Base-by-base conservation (phyloP, 352 stramenopile genomes). In the Globisporangium nagaii region DNA sequence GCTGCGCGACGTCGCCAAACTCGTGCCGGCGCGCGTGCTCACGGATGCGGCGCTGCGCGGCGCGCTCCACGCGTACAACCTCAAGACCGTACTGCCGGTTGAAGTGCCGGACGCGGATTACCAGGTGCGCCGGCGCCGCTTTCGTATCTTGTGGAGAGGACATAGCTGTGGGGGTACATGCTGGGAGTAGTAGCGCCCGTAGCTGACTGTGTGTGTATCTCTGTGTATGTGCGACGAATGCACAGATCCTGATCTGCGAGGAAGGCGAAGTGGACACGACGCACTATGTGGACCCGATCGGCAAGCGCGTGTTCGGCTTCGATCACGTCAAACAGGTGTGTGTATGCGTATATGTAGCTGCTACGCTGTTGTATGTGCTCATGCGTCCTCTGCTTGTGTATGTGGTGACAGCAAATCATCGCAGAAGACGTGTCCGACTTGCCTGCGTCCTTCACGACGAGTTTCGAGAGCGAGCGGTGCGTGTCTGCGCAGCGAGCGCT, bases 231-330 rank as follows among this genome's bases (percentile, higher is more conserved):
- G n/a, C n/a, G n/a, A n/a, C n/a, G n/a, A n/a, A n/a, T n/a, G n/a
- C n/a, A n/a, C n/a, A 90, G 73, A 80, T 93, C 25, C 59, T 94
- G 48, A 90, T 94, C 43, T 94, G 84, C 40, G 60, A 85, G 51
- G 84, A 92, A 50, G 78, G 68, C 40, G 73, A 94, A 64, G 70
- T 97, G 43, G 86, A 96, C 53, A 54, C 70, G 12, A 75, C 70
- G 20, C 86, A 95, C 60, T 97, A 96, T 63, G 54, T 95, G 12
- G 88, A 96, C 55, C 73, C 82, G 24, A 82, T 83, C 35, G 78
- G 73, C 41, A 81, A 80, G 52, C 75, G 71, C 53, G 69, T 94
- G 46, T 71, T 95, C 32, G 79, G 73, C 22, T 92, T 96, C 58
- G 86, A 96, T 68, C 89, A 96, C 56, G 78, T 95, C 45, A 93